These are phyloP conservation scores for Ascoidea tarda DNA, from an alignment of 805 yeast species.

Conservation along the genomic window DNA sequence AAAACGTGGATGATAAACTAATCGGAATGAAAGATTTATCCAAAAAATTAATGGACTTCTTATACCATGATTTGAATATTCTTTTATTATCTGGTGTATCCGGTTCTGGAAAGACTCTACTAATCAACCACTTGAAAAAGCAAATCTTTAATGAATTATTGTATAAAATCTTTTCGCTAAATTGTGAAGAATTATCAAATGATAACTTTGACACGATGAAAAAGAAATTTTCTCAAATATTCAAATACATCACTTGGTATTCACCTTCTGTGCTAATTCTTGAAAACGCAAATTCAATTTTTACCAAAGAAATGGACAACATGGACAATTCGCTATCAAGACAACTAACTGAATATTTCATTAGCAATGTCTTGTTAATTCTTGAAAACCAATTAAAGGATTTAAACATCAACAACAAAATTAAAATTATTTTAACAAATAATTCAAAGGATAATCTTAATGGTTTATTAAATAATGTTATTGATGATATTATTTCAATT, in stretches of 20 bases:
- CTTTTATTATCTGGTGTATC: conserved; percentile 55
- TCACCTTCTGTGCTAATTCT: conserved; percentile 62
- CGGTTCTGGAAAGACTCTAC: conserved; percentile 71
- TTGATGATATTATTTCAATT: conserved; percentile 47
- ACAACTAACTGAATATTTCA: conserved; percentile 51
- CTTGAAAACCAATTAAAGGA: neutral
- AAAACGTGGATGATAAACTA: conserved; percentile 15
- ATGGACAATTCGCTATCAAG: conserved; percentile 42
- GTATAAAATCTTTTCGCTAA: conserved; percentile 31
- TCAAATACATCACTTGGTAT: conserved; percentile 43
- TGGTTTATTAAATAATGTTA: conserved; percentile 39
- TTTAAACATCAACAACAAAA: conserved; percentile 19
- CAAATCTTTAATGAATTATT: conserved; percentile 25
- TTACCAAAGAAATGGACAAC: conserved; percentile 48
- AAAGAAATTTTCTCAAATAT: conserved; percentile 29
- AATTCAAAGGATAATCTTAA: conserved; percentile 54
- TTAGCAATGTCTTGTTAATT: conserved; percentile 29
- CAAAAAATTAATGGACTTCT: conserved; percentile 22
- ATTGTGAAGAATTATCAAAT: conserved; percentile 41
- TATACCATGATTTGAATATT: conserved; percentile 36
- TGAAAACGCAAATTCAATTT: conserved; percentile 65
- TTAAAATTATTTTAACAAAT: conserved; percentile 47
- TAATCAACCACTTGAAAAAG: conserved; percentile 28
- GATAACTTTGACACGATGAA: conserved; percentile 35
- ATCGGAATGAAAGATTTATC: conserved; percentile 45